Evolutionary conservation across 2,329 filamentous ascomycete species (phyloP), one percentile per base, ranked within the genome.

Genomic region (Aureobasidium sp.): DNA sequence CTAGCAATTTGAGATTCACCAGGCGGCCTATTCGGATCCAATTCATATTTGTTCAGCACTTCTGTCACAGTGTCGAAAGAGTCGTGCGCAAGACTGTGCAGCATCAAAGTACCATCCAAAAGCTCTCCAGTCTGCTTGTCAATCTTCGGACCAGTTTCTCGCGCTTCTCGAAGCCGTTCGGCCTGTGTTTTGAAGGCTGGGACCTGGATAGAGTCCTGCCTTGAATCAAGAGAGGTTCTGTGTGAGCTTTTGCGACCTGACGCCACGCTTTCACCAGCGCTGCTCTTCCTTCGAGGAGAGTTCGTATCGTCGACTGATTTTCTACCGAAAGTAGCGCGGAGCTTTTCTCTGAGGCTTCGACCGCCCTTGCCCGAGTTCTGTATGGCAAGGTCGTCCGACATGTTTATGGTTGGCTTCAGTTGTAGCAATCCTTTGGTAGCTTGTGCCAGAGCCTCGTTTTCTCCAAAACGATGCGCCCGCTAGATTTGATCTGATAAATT

Each of bases 1-100:
- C 74, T 78, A 0, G 75, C 75, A 37, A 84, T 73, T 17, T 77
- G 69, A 7, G 66, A 66, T 59, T 83, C 79, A 51, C 61, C 57
- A 59, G 61, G 46, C 61, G 32, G 26, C 29, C 63, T 48, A 37
- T 63, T 61, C 10, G 39, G 56, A 20, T 60, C 57, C 46, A 51
- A 41, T 43, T 63, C 63, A 15, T 64, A 64, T 32, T 61, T 64
- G 32, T 66, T 44, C 43, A 56, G 63, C 63, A 69, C 60, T 26
- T 73, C 71, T 4, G 69, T 66, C 9, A 73, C 64, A 1, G 71
- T 70, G 62, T 76, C 74, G 52, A 71, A 71, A 9, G 69, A 72
- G 59, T 72, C 72, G 47, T 72, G 72, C 1, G 71, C 70, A 9
- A 76, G 69, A 29, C 71, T 67, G 61, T 76, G 74, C 65, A 76